Percentiles rank a stretch among this genome's conserved stretches.
Conservation (phyloP, 2,329 filamentous ascomycete species). For the Ophioceras dolichostomum region DNA sequence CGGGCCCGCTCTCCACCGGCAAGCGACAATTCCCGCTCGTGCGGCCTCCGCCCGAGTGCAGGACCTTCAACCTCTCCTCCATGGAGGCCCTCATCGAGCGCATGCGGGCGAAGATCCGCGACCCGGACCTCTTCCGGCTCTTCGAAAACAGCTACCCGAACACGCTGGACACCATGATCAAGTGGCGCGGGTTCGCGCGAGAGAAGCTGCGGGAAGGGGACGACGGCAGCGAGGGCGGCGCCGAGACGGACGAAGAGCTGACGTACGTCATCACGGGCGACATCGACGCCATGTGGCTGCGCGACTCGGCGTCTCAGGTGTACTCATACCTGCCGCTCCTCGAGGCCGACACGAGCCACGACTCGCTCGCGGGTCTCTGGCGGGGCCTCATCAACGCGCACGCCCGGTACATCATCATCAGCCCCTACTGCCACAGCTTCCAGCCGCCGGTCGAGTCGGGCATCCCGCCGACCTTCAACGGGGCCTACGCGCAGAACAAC, state of each 20-base stretch:
- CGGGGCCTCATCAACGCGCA: conserved; percentile 63
- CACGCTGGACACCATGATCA: conserved; percentile 69
- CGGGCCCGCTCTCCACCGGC: conserved; percentile 16
- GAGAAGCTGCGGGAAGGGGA: conserved; percentile 6
- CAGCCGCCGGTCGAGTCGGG: conserved; percentile 71
- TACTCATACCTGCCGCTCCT: conserved; percentile 55
- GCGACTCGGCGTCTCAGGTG: conserved; percentile 69
- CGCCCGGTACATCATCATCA: conserved; percentile 51
- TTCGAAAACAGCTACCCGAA: conserved; percentile 81
- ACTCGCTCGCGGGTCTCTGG: conserved; percentile 55
- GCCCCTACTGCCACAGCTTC: conserved; percentile 83
- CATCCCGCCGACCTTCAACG: conserved; percentile 44
- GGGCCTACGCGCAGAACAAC: conserved; percentile 44
- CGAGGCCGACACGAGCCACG: conserved; percentile 30
- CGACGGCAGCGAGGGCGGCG: conserved; percentile 14
- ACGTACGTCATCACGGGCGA: conserved; percentile 76
- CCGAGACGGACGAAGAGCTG: conserved; percentile 41
- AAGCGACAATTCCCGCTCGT: conserved; percentile 17
- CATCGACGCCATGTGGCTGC: conserved; percentile 80
- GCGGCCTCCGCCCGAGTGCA: conserved; percentile 53
- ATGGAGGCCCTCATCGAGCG: conserved; percentile 53
- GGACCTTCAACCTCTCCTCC: conserved; percentile 56
- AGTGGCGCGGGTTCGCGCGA: conserved; percentile 56
- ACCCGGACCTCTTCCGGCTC: conserved; percentile 59
- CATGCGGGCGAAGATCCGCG: conserved; percentile 25